phyloP scores from a whole-genome alignment of 129 eudicot species.

The Calendula officinalis region DNA sequence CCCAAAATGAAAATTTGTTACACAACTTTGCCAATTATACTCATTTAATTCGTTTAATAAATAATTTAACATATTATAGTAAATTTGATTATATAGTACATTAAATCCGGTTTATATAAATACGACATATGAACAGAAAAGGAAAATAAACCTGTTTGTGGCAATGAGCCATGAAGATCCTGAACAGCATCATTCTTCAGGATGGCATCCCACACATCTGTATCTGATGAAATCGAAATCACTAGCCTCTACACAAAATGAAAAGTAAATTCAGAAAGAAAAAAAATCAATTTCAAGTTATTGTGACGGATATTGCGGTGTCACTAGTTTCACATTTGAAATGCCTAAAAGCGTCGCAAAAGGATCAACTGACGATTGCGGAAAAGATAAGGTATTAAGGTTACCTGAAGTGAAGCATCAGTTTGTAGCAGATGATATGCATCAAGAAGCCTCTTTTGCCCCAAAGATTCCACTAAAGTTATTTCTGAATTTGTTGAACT shows the following conservation, averaged over 20 bases:
- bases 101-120: neutral
- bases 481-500: slow-evolving; percentile 23
- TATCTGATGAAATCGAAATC: slow-evolving; percentile 52
- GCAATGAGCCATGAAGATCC: slow-evolving; percentile 43
- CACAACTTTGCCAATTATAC: neutral
- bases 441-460: slow-evolving; percentile 45
- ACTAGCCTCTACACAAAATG: slow-evolving; percentile 43
- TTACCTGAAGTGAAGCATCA: slow-evolving; percentile 55
- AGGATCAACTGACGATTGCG: neutral
- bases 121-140: neutral
- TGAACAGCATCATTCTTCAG: slow-evolving; percentile 54
- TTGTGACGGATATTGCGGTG: no score
- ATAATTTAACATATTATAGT: neutral
- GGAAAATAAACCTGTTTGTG: slow-evolving; percentile 35
- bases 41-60: neutral
- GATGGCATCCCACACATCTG: slow-evolving; percentile 62
- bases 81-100: no score
- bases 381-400: neutral
- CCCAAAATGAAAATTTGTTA: neutral
- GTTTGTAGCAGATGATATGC: slow-evolving; percentile 54
- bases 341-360: neutral
- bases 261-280: neutral
- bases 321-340: no score
- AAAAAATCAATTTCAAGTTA: neutral
- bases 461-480: slow-evolving; percentile 31